Conservation (phyloP, 2,329 filamentous ascomycete genomes). For the Scedosporium aurantiacum region DNA sequence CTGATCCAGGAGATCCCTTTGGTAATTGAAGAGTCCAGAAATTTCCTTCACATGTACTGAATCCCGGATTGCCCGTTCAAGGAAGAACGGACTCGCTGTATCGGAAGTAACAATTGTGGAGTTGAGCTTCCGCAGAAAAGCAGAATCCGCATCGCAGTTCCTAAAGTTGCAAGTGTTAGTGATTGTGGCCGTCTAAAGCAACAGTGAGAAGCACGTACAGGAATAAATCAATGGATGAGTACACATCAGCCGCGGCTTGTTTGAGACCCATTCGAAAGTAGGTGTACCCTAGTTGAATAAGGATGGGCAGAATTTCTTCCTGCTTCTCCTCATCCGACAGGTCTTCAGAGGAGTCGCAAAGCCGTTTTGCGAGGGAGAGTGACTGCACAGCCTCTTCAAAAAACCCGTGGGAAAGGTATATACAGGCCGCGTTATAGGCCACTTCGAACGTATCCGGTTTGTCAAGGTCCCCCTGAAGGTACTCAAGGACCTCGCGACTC, state of each 20-base stretch:
- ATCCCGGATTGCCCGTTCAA: slow-evolving; percentile 49
- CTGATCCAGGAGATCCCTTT: slow-evolving; percentile 38
- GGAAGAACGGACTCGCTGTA: slow-evolving; percentile 53
- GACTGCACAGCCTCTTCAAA: slow-evolving; percentile 53
- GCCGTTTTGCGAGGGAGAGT: slow-evolving; percentile 56
- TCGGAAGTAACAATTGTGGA: slow-evolving; percentile 28
- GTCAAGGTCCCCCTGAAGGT: slow-evolving; percentile 33
- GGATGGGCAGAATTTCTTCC: slow-evolving; percentile 63
- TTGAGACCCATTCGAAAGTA: slow-evolving; percentile 54
- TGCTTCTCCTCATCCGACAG: slow-evolving; percentile 63
- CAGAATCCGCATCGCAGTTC: slow-evolving; percentile 56
- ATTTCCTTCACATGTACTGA: slow-evolving; percentile 39
- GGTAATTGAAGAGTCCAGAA: slow-evolving; percentile 63
- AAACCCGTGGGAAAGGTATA: slow-evolving; percentile 58
- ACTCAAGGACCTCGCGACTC: not conserved
- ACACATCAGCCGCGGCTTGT: slow-evolving; percentile 53
- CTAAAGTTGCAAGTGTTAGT: slow-evolving; percentile 23
- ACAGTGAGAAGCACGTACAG: slow-evolving; percentile 32
- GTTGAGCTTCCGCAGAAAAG: slow-evolving; percentile 58
- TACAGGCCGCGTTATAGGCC: slow-evolving; percentile 70
- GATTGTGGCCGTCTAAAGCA: not conserved
- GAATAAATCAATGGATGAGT: slow-evolving; percentile 47
- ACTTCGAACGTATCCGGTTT: slow-evolving; percentile 51
- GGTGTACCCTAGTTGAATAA: slow-evolving; percentile 66
- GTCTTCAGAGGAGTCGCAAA: slow-evolving; percentile 66